phyloP scores from a whole-genome alignment of 2,329 filamentous ascomycete genomes.

The Aureobasidium musti region DNA sequence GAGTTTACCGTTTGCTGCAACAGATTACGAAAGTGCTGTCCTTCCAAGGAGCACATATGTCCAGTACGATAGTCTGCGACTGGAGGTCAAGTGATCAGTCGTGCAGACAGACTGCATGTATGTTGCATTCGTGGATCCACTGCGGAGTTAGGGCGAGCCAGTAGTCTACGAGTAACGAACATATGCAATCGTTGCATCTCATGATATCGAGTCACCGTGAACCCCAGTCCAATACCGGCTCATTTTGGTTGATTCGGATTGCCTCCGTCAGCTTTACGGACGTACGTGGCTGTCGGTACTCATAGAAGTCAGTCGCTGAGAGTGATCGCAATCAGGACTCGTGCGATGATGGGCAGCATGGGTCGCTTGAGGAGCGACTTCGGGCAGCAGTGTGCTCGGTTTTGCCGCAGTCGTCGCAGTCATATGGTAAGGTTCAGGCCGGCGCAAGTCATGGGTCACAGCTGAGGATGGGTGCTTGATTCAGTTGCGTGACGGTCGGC shows the following conservation, averaged over 20 bases:
- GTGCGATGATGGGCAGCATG: no score
- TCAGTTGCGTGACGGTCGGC: not conserved
- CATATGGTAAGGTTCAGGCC: not conserved
- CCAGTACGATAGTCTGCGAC: conserved; percentile 65
- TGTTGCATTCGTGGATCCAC: not conserved
- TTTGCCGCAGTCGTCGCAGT: not conserved
- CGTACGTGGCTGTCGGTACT: not conserved
- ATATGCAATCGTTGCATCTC: not conserved
- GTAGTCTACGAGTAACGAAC: not conserved
- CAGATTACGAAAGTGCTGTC: conserved; percentile 60
- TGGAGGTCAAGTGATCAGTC: conserved; percentile 51
- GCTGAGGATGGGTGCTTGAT: not conserved
- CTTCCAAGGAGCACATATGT: conserved; percentile 60
- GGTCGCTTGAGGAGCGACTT: not conserved
- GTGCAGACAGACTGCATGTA: not conserved
- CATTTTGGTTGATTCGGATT: not conserved
- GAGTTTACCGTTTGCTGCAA: conserved; percentile 61
- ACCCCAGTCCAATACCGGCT: not conserved
- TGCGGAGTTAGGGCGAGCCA: not conserved
- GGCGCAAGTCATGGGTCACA: not conserved
- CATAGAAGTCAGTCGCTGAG: no score
- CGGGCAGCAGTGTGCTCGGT: not conserved
- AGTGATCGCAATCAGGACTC: not conserved
- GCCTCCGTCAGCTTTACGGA: not conserved
- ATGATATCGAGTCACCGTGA: not conserved